phyloP scores from a whole-genome alignment of 192 early-diverging fungal genomes.

The Podila verticillata region DNA sequence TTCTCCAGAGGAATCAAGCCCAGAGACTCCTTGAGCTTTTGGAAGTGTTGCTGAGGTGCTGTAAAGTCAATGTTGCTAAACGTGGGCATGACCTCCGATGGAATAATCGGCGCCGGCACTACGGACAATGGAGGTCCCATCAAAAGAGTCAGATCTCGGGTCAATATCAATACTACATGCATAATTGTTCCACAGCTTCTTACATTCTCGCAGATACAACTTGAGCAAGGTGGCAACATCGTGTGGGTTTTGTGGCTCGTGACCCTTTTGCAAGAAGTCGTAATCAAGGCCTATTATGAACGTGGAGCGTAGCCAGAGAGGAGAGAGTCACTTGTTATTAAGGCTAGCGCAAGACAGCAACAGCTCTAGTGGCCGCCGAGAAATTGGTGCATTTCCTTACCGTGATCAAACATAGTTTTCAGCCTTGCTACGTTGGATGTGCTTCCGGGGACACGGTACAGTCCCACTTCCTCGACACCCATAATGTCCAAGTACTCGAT shows the following conservation, averaged over 20 bases:
- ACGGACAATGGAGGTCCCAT: background rate
- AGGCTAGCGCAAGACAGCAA: conserved; percentile 8
- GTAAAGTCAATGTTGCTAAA: conserved; percentile 52
- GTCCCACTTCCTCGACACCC: conserved; percentile 63
- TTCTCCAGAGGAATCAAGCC: conserved; percentile 54
- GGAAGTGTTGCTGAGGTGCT: conserved; percentile 6
- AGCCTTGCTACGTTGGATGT: conserved; percentile 40
- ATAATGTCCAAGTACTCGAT: conserved; percentile 48
- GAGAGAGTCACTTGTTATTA: background rate
- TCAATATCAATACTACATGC: background rate
- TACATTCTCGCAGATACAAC: conserved; percentile 67
- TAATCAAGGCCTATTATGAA: conserved; percentile 46
- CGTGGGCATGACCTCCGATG: conserved; percentile 32
- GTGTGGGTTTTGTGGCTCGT: conserved; percentile 59
- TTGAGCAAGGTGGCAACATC: conserved; percentile 65
- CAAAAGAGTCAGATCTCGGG: background rate
- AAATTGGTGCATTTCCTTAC: conserved; percentile 14
- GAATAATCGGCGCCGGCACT: conserved; percentile 60
- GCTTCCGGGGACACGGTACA: conserved; percentile 54
- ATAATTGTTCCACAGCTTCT: background rate
- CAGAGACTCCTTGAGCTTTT: conserved; percentile 25
- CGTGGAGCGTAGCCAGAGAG: background rate
- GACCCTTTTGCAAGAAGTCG: conserved; percentile 56
- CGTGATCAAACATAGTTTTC: conserved; percentile 46
- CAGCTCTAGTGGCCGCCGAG: background rate